Evolutionary conservation across 2,329 filamentous ascomycete genomes (phyloP).

Genomic region (Botrytis elliptica): DNA sequence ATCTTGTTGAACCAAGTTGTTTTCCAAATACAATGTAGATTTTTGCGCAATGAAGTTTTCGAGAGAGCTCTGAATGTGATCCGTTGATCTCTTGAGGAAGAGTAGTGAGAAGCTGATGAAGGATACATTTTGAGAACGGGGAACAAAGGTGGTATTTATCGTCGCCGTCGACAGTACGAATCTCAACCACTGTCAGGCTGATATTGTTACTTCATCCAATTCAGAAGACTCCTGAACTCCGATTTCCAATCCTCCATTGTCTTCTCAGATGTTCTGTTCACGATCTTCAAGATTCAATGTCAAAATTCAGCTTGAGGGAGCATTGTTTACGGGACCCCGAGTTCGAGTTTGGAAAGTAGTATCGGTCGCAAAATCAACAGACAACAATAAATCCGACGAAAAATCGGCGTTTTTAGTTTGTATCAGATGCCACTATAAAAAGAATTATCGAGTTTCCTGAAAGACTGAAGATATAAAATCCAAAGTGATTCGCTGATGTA

Average conservation of each 20-base stretch:
- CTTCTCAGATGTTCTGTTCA: slow-evolving; percentile 1
- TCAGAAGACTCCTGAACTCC: slow-evolving; percentile 6
- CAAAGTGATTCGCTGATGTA: slow-evolving; percentile 4
- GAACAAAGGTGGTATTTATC: not conserved
- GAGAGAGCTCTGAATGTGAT: not conserved
- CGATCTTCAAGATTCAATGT: not conserved
- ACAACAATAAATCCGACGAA: not conserved
- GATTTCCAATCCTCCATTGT: slow-evolving; percentile 9
- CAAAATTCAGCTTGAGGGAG: not conserved
- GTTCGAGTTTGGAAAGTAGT: slow-evolving; percentile 5
- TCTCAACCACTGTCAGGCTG: not conserved
- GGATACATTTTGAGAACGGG: not conserved
- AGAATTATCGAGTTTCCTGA: not conserved
- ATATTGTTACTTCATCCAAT: slow-evolving; percentile 1
- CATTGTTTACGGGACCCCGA: slow-evolving; percentile 9
- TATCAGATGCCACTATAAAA: not conserved
- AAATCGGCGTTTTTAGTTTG: not conserved
- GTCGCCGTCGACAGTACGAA: not conserved
- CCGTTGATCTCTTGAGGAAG: not conserved
- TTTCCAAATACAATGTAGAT: not conserved
- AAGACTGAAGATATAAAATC: slow-evolving; percentile 10
- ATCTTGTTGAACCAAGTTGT: not conserved
- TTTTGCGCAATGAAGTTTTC: not conserved
- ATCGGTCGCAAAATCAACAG: not conserved
- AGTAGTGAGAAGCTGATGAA: not conserved